phyloP scores from a whole-genome alignment of 306 rosid species.

The Prunus armeniaca region DNA sequence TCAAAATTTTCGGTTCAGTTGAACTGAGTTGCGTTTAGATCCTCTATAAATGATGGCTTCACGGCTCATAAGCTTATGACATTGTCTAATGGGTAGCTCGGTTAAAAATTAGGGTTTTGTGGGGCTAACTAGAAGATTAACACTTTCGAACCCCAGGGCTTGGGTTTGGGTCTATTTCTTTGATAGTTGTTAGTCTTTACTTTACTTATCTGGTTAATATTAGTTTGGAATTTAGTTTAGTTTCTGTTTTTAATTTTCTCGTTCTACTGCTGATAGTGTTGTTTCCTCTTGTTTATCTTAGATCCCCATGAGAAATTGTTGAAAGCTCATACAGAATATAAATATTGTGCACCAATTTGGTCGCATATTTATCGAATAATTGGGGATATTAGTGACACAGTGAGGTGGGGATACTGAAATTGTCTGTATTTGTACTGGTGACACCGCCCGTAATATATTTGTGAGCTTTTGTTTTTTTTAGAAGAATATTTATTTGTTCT shows the following conservation, averaged over 20 bases:
- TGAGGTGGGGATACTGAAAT: conserved; percentile 19
- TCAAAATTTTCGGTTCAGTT: conserved; percentile 1
- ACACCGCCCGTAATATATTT: conserved; percentile 14
- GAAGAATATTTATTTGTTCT: conserved; percentile 23
- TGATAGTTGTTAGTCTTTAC: conserved; percentile 5
- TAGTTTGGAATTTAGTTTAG: conserved; percentile 4
- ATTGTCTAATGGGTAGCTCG: conserved; percentile 11
- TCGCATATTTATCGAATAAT: conserved; percentile 9
- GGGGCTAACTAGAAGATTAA: neutral
- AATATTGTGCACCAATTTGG: conserved; percentile 28
- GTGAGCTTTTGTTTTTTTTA: conserved; percentile 10
- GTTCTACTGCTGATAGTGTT: conserved; percentile 27
- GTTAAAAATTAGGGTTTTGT: conserved; percentile 43
- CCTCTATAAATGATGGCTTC: conserved; percentile 8
- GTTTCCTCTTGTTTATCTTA: conserved; percentile 31
- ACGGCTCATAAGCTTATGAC: neutral
- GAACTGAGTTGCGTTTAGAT: conserved; percentile 6
- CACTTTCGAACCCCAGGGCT: neutral
- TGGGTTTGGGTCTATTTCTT: conserved; percentile 4
- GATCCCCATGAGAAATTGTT: conserved; percentile 36
- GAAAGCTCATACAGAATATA: conserved; percentile 27
- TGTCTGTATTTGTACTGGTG: conserved; percentile 7
- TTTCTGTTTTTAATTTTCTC: conserved; percentile 16
- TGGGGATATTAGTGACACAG: conserved; percentile 25
- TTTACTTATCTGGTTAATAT: conserved; percentile 3